These are phyloP conservation scores for Turritis glabra DNA, from an alignment of 345 rosid species.

Conservation along the genomic window DNA sequence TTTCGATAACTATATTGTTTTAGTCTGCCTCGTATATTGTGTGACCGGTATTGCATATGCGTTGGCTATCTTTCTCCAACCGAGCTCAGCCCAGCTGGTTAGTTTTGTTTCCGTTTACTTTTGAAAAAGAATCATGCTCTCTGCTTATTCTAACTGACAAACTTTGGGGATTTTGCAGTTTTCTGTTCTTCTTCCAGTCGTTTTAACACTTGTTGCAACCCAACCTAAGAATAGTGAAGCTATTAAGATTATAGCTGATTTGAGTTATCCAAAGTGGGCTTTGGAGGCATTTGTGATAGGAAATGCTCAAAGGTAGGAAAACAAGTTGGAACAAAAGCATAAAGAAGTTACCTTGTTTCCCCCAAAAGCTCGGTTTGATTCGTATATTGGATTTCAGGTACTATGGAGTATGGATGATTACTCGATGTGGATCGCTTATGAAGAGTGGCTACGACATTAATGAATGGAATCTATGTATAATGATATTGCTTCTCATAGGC, in stretches of 20 bases:
- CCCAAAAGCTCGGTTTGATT: conserved; percentile 16
- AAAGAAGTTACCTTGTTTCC: neutral
- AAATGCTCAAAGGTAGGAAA: conserved; percentile 68
- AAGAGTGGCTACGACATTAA: conserved; percentile 61
- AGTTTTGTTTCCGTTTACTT: conserved; percentile 32
- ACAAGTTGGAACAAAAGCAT: conserved; percentile 6
- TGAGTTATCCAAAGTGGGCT: conserved; percentile 94
- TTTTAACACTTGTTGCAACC: conserved; percentile 88
- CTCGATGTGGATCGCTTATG: conserved; percentile 69
- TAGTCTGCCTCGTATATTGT: conserved; percentile 92
- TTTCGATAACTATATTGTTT: conserved; percentile 68
- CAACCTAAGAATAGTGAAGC: conserved; percentile 41
- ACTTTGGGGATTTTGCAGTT: conserved; percentile 52
- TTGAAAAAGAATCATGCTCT: neutral
- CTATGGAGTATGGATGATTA: conserved; percentile 86
- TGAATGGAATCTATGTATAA: conserved; percentile 57
- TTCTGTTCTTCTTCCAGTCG: conserved; percentile 96
- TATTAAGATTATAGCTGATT: conserved; percentile 46
- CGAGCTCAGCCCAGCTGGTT: conserved; percentile 90
- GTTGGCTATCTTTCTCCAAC: conserved; percentile 80
- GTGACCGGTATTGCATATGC: conserved; percentile 91
- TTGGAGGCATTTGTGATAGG: conserved; percentile 79
- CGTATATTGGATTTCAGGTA: conserved; percentile 48
- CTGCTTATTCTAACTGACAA: conserved; percentile 15
- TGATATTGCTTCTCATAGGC: conserved; percentile 59